phyloP scores from a whole-genome alignment of 192 early-diverging fungal genomes.

The Geosiphon pyriformis region DNA sequence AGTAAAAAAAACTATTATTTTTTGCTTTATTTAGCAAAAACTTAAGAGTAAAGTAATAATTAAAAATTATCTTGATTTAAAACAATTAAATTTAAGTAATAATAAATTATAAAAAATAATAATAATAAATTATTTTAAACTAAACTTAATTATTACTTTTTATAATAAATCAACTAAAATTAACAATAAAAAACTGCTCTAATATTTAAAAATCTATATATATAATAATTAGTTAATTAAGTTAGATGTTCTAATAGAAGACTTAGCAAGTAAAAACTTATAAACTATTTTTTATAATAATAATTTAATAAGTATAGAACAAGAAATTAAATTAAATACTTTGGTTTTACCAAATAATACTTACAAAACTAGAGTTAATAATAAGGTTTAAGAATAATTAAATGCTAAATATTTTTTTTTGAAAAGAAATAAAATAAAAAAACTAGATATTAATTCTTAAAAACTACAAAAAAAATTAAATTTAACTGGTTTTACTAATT shows the following conservation, averaged over 20 bases:
- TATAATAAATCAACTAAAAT: not conserved
- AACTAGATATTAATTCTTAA: not conserved
- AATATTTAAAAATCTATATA: not conserved
- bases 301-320: not conserved
- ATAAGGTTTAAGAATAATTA: not conserved
- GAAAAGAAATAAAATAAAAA: constrained; percentile 3
- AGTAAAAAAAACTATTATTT: not conserved
- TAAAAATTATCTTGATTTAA: not conserved
- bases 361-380: not conserved
- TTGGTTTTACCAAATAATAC: not conserved
- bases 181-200: not conserved
- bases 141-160: not conserved
- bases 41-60: not conserved
- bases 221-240: not conserved
- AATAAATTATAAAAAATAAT: not conserved
- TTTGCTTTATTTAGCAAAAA: too few relatives aligned
- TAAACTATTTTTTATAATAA: not conserved
- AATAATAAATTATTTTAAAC: not conserved
- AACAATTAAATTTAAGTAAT: not conserved
- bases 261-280: not conserved
- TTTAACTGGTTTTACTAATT: not conserved
- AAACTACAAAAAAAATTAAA: constrained; percentile 3
- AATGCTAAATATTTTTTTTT: not conserved
- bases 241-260: not conserved
- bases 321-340: not conserved